A percentile compares a stretch with the other conserved stretches of the same genome.
These are phyloP conservation scores for Coemansia sp. DNA, from an alignment of 192 early-diverging fungal species.

Conservation along the genomic window DNA sequence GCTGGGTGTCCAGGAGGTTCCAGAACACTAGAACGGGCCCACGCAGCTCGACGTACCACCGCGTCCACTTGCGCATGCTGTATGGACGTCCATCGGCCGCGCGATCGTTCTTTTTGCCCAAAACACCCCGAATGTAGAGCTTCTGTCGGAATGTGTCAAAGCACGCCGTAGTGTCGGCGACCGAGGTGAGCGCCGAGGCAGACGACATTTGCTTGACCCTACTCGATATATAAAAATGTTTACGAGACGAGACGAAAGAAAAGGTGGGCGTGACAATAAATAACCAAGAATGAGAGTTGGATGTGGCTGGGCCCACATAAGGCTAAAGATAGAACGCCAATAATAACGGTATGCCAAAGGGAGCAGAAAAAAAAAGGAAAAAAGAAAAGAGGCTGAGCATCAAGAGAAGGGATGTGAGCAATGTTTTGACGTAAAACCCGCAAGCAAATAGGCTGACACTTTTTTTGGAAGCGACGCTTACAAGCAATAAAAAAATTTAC, in stretches of 20 bases:
- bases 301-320: not conserved
- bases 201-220: conserved; percentile 19
- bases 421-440: not conserved
- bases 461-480: not conserved
- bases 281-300: not conserved
- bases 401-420: not conserved
- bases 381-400: conserved; percentile 1
- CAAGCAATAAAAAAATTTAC: not conserved
- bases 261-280: not conserved
- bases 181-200: conserved; percentile 32
- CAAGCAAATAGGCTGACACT: not conserved
- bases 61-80: conserved; percentile 65
- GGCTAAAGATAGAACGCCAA: conserved; percentile 14
- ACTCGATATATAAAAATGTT: not conserved
- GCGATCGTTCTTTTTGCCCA: conserved; percentile 68
- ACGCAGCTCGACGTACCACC: conserved; percentile 71
- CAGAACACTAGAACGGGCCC: conserved; percentile 69
- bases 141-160: conserved; percentile 72
- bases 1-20: conserved; percentile 55
- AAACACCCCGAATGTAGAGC: conserved; percentile 69
- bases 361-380: not conserved
- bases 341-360: conserved; percentile 8
- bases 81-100: conserved; percentile 63
- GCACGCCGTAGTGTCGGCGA: conserved; percentile 33
- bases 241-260: not conserved